Evolutionary conservation across 106 monocot genomes (phyloP).

Genomic region (Phalaenopsis aphrodite): DNA sequence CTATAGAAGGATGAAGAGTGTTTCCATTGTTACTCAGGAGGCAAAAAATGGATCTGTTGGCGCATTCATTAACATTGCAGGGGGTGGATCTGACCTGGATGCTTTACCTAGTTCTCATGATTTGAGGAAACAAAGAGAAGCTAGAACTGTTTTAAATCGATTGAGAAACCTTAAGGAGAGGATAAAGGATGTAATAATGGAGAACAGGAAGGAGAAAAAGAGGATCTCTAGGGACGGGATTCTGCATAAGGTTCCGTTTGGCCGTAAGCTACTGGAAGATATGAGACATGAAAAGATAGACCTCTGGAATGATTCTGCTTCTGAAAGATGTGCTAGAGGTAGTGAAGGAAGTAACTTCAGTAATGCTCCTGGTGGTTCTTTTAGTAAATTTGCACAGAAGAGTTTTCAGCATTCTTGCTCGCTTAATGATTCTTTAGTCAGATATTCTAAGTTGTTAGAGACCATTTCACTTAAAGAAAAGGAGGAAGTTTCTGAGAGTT

Average conservation of each 20-base stretch:
- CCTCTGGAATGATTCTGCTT: not conserved
- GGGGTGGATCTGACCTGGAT: not conserved
- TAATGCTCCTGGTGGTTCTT: not conserved
- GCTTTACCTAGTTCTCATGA: not conserved
- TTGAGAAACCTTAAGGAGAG: conserved; percentile 24
- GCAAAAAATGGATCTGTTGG: not conserved
- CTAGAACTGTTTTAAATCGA: conserved; percentile 4
- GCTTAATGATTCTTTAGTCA: conserved; percentile 38
- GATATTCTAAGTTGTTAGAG: conserved; percentile 31
- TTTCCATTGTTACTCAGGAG: not conserved
- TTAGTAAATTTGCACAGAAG: conserved; percentile 7
- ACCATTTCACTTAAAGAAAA: conserved; percentile 19
- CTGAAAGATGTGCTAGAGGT: not conserved
- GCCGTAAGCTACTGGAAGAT: conserved; percentile 24
- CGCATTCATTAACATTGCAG: not conserved
- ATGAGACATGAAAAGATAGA: conserved; percentile 7
- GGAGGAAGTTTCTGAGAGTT: conserved; percentile 9
- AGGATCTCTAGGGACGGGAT: conserved; percentile 59
- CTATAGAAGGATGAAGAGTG: not conserved
- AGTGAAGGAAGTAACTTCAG: conserved; percentile 11
- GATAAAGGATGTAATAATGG: conserved; percentile 34
- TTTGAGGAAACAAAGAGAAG: conserved; percentile 6
- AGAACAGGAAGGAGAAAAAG: conserved; percentile 30
- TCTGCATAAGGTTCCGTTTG: conserved; percentile 71
- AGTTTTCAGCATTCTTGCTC: conserved; percentile 24